Percentiles rank a stretch among this genome's conserved stretches.
Evolutionary conservation across 169 alveolate species (phyloP).

Genomic region (Babesia divergens): DNA sequence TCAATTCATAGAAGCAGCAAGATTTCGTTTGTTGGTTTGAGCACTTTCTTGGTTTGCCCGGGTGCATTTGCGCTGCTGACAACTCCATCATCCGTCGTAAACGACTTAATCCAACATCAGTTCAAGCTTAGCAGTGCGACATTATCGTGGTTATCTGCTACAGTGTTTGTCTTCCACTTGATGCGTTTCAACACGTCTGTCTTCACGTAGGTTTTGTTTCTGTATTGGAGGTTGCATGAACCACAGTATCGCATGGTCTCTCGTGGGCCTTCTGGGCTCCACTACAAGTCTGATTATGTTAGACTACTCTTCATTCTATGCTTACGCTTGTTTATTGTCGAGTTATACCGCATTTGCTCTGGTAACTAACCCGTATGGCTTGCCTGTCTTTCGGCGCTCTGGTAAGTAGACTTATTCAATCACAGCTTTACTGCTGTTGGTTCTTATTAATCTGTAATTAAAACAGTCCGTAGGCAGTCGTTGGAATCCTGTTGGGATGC

Average conservation of each 20-base stretch:
- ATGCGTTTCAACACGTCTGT: slow-evolving; percentile 15
- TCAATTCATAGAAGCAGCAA: slow-evolving; percentile 45
- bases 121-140: slow-evolving; percentile 48
- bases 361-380: slow-evolving; percentile 1
- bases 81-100: slow-evolving; percentile 21
- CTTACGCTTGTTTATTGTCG: slow-evolving; percentile 16
- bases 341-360: slow-evolving; percentile 23
- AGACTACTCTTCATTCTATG: slow-evolving; percentile 11
- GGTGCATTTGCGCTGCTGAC: slow-evolving; percentile 41
- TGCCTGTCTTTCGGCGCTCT: neutral
- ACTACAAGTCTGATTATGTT: slow-evolving; percentile 9
- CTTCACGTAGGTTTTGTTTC: neutral
- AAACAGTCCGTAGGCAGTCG: neutral
- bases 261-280: slow-evolving; percentile 32
- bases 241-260: neutral
- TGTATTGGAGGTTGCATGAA: neutral
- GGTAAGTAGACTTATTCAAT: slow-evolving; percentile 3
- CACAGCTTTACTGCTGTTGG: neutral
- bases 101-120: slow-evolving; percentile 38
- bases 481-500: neutral
- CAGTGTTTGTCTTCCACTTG: slow-evolving; percentile 21
- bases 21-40: slow-evolving; percentile 28
- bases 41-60: slow-evolving; percentile 39
- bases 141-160: slow-evolving; percentile 53
- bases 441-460: neutral